phyloP scores from a whole-genome alignment of 331 rosid genomes.

The Acacia concinna region DNA sequence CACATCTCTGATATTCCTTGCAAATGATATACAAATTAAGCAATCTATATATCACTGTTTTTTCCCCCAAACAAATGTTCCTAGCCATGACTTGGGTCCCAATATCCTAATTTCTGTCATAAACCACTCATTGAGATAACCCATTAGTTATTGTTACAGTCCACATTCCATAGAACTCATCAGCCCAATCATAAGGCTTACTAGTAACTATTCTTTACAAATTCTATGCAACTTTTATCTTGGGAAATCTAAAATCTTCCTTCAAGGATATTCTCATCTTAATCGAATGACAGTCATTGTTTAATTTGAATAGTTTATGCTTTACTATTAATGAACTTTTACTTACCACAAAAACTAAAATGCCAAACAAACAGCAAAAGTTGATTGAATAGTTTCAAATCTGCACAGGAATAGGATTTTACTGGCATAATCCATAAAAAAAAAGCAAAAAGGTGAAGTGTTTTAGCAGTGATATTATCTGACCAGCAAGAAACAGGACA shows the following conservation, averaged over 20 bases:
- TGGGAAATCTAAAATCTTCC: background rate
- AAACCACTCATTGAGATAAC: background rate
- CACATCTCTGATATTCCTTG: background rate
- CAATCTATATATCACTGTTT: background rate
- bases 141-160: background rate
- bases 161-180: background rate
- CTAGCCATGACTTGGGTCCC: background rate
- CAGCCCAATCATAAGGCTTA: background rate
- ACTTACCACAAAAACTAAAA: background rate
- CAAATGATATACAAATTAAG: background rate
- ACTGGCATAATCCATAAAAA: background rate
- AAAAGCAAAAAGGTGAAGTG: background rate
- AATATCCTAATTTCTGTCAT: background rate
- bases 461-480: background rate
- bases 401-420: background rate
- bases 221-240: background rate
- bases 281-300: background rate
- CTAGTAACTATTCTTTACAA: background rate
- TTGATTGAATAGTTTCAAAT: background rate
- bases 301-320: background rate
- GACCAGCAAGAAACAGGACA: background rate
- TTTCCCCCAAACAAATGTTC: background rate
- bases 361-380: background rate
- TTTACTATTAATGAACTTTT: background rate
- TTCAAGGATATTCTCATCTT: background rate